Evolutionary conservation across 495 filamentous ascomycete genomes (phyloP).

Genomic region (Diplogelasinospora grovesii): DNA sequence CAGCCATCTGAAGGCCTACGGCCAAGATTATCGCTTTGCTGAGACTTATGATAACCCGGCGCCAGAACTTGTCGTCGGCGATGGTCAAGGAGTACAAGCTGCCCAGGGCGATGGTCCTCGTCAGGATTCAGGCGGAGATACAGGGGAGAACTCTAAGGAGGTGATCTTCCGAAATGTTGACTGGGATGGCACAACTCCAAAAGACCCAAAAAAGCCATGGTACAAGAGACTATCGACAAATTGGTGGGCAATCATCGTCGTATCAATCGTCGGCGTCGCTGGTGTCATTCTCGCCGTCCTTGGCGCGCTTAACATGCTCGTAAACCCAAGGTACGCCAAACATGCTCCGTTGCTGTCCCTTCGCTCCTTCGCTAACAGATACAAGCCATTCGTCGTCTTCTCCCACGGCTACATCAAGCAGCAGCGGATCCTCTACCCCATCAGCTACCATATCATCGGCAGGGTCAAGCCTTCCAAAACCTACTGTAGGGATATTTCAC

Average conservation of each 20-base stretch:
- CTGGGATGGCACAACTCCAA: too few species aligned
- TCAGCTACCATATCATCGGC: slow-evolving; percentile 1
- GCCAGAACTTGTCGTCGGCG: slow-evolving; percentile 17
- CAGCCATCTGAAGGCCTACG: slow-evolving; percentile 11
- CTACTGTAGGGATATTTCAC: slow-evolving; percentile 4
- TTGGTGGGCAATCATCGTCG: slow-evolving; percentile 12
- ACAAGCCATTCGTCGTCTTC: slow-evolving; percentile 5
- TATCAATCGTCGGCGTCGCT: slow-evolving; percentile 16
- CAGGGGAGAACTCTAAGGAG: slow-evolving; percentile 9
- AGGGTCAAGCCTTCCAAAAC: not conserved
- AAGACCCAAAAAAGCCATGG: slow-evolving; percentile 18
- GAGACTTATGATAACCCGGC: slow-evolving; percentile 20
- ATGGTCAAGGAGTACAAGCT: not conserved
- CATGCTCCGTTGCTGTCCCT: not conserved
- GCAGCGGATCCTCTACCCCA: slow-evolving; percentile 2
- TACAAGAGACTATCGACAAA: slow-evolving; percentile 15
- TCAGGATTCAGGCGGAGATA: not conserved
- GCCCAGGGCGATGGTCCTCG: slow-evolving; percentile 6
- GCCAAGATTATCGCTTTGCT: slow-evolving; percentile 21
- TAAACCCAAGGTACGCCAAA: slow-evolving; percentile 4
- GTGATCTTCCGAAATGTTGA: slow-evolving; percentile 1
- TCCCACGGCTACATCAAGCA: not conserved
- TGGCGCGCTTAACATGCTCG: slow-evolving; percentile 18
- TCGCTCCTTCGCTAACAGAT: slow-evolving; percentile 9
- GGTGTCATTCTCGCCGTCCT: slow-evolving; percentile 24